Evolutionary conservation across 148 eudicot species (phyloP), one percentile per base, ranked within the genome.

Genomic region (Cornus kousa): DNA sequence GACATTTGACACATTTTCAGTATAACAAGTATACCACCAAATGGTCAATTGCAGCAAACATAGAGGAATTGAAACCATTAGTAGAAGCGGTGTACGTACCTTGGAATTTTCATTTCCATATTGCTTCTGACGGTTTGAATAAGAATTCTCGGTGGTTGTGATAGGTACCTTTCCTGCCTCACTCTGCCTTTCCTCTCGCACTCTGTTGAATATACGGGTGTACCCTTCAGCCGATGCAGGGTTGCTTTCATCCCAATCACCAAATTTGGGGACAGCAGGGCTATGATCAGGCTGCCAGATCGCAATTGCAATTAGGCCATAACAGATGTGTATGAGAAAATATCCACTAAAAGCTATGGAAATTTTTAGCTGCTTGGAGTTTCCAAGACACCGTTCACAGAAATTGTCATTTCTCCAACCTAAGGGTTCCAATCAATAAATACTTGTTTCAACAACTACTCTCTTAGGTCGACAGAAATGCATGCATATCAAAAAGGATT

Each of bases 171-270:
- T 90, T 70, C 89, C 92, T 50, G 78, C 79, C 10, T 84, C 88
- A 43, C 78, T 85, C 81, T 90, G 89, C 78, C 86, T 88, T 83
- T 89, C 94, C 85, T 88, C 91, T 76, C 89, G 80, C 79, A 91
- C 89, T 81, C 67, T 83, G 83, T 85, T 80, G 79, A 91, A 88
- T 40, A 89, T 82, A n/a, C 79, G 86, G 64, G 87, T 73, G 80
- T 71, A 90, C 62, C 93, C 90, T 79, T 89, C 93, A 40, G 88
- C 92, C 60, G 94, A 80, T 35, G 97, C 80, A 23, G 93, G 95
- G 79, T 91, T 85, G 57, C 33, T 87, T 82, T 84, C 95, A 60
- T 91, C 93, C 95, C 95, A 91, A 5, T 88, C 95, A 77, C 93
- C 95, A 79, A 91, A 91, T 75, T 78, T 86, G 14, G 90, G 90